Evolutionary conservation across 176 grass and related monocot species (phyloP), one percentile per base, ranked within the genome.

Genomic region (Carex kokanica): DNA sequence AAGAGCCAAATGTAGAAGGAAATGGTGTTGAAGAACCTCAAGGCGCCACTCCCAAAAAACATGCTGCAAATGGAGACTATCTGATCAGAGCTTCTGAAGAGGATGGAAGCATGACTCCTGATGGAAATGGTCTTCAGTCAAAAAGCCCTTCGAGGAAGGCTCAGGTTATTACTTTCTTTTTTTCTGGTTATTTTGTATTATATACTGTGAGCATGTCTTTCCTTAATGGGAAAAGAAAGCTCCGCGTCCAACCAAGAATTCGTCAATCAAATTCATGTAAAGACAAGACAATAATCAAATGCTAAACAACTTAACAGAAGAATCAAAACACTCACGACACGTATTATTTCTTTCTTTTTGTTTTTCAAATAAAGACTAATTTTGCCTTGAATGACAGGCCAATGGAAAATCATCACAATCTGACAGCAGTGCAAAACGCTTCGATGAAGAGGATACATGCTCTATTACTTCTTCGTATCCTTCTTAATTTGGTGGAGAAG

Each of bases 401-500:
- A 43, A 41, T 61, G 78, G 12, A 41, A 81, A 81, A 45, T 21
- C 23, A 65, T 62, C 60, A 67, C 80, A 82, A 65, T 82, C 80
- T 82, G 80, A 67, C 63, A 82, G 62, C 40, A 64, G 80, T 68
- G 29, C 41, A 15, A 82, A 65, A 65, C 57, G 61, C 29, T 59
- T 67, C 0, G 80, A 68, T 49, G 80, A 82, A 68, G 80, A 82
- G 21, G 80, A 82, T 68, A 27, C 61, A 18, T 82, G 60, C 61
- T 82, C 80, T 16, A 40, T 82, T 82, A 18, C 80, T 82, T 82
- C 80, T 82, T 82, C 80, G 80, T 82, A 82, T 82, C 80, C 80
- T 82, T 82, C 16, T 14, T 56, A 55, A 54, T 32, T 13, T 56
- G 34, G 14, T 56, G 73, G 18, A 56, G 16, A 56, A 24, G 51